These are phyloP conservation scores for Begonia loranthoides DNA, from an alignment of 306 rosid genomes.

Conservation along the genomic window DNA sequence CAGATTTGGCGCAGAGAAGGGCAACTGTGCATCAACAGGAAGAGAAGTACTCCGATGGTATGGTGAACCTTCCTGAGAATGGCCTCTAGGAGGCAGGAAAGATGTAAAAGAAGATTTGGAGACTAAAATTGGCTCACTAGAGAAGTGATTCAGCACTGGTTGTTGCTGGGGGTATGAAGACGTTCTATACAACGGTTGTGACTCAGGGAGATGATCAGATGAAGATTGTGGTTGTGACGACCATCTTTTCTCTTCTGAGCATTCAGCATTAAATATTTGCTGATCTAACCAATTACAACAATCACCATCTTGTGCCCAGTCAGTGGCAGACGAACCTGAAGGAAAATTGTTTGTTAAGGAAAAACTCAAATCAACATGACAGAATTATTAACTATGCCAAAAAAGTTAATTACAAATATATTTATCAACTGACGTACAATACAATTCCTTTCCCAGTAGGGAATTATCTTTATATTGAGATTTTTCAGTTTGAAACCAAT, in stretches of 20 bases:
- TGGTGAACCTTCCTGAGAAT: conserved; percentile 39
- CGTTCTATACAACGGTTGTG: conserved; percentile 60
- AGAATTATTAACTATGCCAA: too few relatives aligned
- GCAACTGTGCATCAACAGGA: conserved; percentile 30
- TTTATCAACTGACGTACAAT: too few relatives aligned
- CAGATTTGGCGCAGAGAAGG: conserved; percentile 31
- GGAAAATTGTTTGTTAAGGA: not conserved
- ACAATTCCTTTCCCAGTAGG: too few relatives aligned
- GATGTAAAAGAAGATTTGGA: conserved; percentile 49
- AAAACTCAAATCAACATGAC: too few relatives aligned
- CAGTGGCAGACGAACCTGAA: conserved; percentile 51
- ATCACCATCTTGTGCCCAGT: conserved; percentile 40
- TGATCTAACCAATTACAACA: conserved; percentile 39
- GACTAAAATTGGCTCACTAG: conserved; percentile 54
- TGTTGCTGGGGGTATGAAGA: conserved; percentile 86
- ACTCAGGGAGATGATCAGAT: conserved; percentile 35
- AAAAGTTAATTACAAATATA: too few relatives aligned
- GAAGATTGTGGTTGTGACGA: conserved; percentile 56
- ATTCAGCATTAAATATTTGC: conserved; percentile 26
- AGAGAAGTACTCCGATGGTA: conserved; percentile 30
- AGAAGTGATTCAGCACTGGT: conserved; percentile 45
- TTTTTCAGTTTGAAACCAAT: too few relatives aligned
- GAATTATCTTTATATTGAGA: too few relatives aligned
- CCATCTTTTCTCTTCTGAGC: conserved; percentile 36
- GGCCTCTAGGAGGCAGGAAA: conserved; percentile 36